Evolutionary conservation across 192 early-diverging fungal species (phyloP).

Genomic region (Chytriomyces hyalinus): DNA sequence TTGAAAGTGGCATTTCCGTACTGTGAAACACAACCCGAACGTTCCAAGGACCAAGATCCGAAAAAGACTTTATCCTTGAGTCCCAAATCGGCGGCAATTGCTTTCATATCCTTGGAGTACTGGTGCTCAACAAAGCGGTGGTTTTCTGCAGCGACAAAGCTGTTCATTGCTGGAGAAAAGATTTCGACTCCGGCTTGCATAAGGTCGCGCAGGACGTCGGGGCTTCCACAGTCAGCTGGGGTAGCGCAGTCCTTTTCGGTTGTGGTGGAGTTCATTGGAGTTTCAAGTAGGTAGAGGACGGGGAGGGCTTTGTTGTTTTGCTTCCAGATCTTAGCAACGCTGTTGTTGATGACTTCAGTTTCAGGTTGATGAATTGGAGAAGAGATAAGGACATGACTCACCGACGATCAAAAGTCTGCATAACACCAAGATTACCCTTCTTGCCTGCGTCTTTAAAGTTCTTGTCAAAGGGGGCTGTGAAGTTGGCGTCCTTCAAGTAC

Average conservation of each 20-base stretch:
- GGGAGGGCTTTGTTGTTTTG: background rate
- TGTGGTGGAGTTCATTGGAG: background rate
- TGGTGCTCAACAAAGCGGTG: slow-evolving; percentile 8
- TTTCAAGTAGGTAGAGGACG: slow-evolving; percentile 8
- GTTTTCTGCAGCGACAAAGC: slow-evolving; percentile 4
- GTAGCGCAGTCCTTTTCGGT: slow-evolving; percentile 12
- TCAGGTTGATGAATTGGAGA: too few relatives aligned
- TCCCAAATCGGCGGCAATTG: background rate
- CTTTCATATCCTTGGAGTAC: slow-evolving; percentile 19
- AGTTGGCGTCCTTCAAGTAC: background rate
- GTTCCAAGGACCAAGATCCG: slow-evolving; percentile 28
- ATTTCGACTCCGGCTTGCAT: slow-evolving; percentile 14
- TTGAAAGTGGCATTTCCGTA: slow-evolving; percentile 16
- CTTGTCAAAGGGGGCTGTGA: slow-evolving; percentile 14
- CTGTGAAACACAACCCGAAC: slow-evolving; percentile 29
- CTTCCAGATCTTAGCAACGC: slow-evolving; percentile 20
- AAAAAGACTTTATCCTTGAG: slow-evolving; percentile 8
- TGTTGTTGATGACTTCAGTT: too few relatives aligned
- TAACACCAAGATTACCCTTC: slow-evolving; percentile 12
- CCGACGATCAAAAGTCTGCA: slow-evolving; percentile 24
- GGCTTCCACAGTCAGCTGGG: slow-evolving; percentile 14
- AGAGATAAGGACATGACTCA: too few relatives aligned
- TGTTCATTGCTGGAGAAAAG: slow-evolving; percentile 15
- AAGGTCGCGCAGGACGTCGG: slow-evolving; percentile 10
- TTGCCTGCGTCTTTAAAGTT: background rate